Conservation (phyloP, 768 basidiomycete genomes). For the Hygrophoropsis aurantiaca region DNA sequence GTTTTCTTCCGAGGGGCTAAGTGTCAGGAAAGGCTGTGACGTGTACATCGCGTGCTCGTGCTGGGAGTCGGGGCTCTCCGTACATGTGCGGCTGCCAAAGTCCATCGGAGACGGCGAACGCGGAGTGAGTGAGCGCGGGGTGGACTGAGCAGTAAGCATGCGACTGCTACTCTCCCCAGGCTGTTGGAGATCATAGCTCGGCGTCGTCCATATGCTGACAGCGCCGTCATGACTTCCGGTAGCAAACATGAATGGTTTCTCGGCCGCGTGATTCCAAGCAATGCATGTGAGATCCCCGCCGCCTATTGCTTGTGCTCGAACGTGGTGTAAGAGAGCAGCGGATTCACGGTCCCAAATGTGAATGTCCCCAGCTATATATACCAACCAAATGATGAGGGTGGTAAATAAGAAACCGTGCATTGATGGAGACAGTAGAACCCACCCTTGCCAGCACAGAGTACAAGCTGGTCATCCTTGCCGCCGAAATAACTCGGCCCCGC, state of each 20-base stretch:
- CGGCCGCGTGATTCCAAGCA: conserved; percentile 67
- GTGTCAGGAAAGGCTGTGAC: conserved; percentile 6
- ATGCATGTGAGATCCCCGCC: conserved; percentile 69
- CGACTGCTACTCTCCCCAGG: neutral
- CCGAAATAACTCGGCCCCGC: conserved; percentile 76
- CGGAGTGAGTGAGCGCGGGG: conserved; percentile 1
- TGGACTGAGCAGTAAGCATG: neutral
- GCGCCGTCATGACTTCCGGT: conserved; percentile 71
- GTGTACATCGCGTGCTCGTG: conserved; percentile 2
- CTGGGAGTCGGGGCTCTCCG: neutral
- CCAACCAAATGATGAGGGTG: neutral
- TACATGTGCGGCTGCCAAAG: neutral
- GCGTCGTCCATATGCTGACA: conserved; percentile 65
- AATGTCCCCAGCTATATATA: conserved; percentile 63
- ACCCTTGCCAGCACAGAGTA: conserved; percentile 77
- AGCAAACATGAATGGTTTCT: conserved; percentile 66
- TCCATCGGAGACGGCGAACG: conserved; percentile 1
- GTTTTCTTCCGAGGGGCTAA: conserved; percentile 5
- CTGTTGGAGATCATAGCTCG: conserved; percentile 1
- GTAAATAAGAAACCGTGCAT: neutral
- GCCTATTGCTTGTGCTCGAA: conserved; percentile 55
- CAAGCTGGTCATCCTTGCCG: conserved; percentile 68
- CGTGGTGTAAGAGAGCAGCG: conserved; percentile 61
- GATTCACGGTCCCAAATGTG: conserved; percentile 82
- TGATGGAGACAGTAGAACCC: conserved; percentile 6